A percentile compares a stretch with the other conserved stretches of the same genome.
Evolutionary conservation across 345 rosid species (phyloP).

Genomic region (Citrus glauca): DNA sequence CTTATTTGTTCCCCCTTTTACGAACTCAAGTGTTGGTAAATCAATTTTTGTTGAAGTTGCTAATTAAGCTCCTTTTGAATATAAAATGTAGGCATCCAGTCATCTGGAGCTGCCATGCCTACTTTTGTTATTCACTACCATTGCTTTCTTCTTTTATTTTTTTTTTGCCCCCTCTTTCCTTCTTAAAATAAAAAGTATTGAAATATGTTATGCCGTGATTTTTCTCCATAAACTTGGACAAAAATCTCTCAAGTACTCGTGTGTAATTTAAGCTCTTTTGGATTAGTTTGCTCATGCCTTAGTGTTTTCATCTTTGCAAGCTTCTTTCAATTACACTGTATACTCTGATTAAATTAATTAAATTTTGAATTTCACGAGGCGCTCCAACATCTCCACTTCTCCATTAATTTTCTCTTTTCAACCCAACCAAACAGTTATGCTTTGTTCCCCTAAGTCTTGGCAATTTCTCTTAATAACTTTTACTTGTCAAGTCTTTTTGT

Average conservation of each 20-base stretch:
- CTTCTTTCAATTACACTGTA: not conserved
- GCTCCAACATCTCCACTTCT: not conserved
- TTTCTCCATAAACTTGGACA: not conserved
- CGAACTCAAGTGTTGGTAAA: not conserved
- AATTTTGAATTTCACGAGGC: not conserved
- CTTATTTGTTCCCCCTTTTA: not conserved
- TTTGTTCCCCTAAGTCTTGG: not conserved
- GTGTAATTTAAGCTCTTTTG: not conserved
- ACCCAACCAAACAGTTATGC: not conserved
- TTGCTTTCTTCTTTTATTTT: too few relatives aligned
- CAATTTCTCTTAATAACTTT: not conserved
- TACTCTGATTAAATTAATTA: not conserved
- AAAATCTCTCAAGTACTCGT: not conserved
- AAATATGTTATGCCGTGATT: not conserved
- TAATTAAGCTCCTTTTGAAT: not conserved
- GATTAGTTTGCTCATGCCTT: not conserved
- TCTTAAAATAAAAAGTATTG: too few relatives aligned
- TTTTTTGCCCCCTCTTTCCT: too few relatives aligned
- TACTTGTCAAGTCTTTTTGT: not conserved
- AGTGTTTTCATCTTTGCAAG: not conserved
- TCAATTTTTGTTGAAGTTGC: not conserved
- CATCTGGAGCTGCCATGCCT: too few relatives aligned
- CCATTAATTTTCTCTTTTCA: not conserved
- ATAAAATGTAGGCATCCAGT: too few relatives aligned
- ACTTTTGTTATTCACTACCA: not conserved